Evolutionary conservation across 495 filamentous ascomycete genomes (phyloP).

Genomic region (Terfezia boudieri): DNA sequence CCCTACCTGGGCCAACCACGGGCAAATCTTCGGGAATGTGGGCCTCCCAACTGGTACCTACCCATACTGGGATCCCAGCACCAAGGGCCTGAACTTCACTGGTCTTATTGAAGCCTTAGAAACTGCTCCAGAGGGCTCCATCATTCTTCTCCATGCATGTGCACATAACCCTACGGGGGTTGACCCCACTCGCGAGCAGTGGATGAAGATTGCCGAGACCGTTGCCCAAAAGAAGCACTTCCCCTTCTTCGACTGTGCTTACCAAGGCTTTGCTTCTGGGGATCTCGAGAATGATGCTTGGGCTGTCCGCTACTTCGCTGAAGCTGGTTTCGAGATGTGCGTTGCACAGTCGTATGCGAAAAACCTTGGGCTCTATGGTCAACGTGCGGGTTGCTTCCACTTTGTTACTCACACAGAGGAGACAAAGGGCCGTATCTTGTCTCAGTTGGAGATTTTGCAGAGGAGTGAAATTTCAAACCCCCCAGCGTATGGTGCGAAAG

Average conservation of each 20-base stretch:
- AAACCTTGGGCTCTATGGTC: conserved; percentile 95
- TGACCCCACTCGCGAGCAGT: conserved; percentile 83
- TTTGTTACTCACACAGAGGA: conserved; percentile 49
- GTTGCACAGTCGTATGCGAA: conserved; percentile 95
- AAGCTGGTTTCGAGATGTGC: conserved; percentile 86
- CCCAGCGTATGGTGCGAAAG: conserved; percentile 76
- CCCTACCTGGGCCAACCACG: conserved; percentile 96
- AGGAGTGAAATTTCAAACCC: conserved; percentile 94
- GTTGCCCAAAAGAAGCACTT: conserved; percentile 62
- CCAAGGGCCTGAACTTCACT: conserved; percentile 74
- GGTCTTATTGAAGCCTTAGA: conserved; percentile 54
- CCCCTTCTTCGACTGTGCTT: conserved; percentile 96
- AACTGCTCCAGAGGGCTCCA: conserved; percentile 47
- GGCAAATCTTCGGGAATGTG: conserved; percentile 95
- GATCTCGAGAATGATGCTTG: conserved; percentile 65
- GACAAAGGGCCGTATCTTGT: conserved; percentile 46
- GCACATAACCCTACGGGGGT: conserved; percentile 98
- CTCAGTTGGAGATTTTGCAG: conserved; percentile 84
- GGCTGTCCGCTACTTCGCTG: conserved; percentile 80
- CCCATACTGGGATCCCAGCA: conserved; percentile 75
- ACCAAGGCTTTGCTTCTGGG: conserved; percentile 94
- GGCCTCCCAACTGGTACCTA: conserved; percentile 54
- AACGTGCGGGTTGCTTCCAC: conserved; percentile 93
- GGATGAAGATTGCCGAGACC: conserved; percentile 63
- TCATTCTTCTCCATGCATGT: conserved; percentile 88